These are phyloP conservation scores for Calonectria leucothoes DNA, from an alignment of 2,329 filamentous ascomycete species.

Conservation along the genomic window DNA sequence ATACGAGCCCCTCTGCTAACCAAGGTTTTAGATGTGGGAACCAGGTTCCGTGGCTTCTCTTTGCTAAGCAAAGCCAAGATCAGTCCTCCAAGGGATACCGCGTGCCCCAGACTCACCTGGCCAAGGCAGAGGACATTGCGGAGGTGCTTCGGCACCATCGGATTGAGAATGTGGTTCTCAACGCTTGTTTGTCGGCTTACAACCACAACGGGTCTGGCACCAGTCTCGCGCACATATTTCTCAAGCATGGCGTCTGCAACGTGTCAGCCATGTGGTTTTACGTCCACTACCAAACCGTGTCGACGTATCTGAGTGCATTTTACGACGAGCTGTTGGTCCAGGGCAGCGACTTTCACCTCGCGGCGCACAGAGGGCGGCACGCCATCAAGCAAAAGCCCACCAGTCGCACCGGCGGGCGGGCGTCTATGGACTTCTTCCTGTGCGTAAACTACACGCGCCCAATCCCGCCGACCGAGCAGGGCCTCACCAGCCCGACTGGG, in stretches of 20 bases:
- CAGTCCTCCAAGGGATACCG: slow-evolving; percentile 12
- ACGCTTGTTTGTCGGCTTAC: slow-evolving; percentile 21
- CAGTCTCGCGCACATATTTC: slow-evolving; percentile 15
- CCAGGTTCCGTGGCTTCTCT: slow-evolving; percentile 19
- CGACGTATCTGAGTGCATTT: slow-evolving; percentile 14
- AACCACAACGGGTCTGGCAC: slow-evolving; percentile 8
- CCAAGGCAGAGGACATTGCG: slow-evolving; percentile 14
- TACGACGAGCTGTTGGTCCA: slow-evolving; percentile 33
- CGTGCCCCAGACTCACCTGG: slow-evolving; percentile 17
- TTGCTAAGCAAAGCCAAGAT: slow-evolving; percentile 10
- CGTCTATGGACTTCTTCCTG: slow-evolving; percentile 44
- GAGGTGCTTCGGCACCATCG: slow-evolving; percentile 3
- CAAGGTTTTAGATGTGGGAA: not conserved
- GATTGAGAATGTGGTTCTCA: slow-evolving; percentile 22
- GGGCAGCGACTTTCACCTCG: slow-evolving; percentile 41
- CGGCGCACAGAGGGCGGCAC: slow-evolving; percentile 43
- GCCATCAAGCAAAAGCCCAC: slow-evolving; percentile 32
- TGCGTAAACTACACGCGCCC: slow-evolving; percentile 46
- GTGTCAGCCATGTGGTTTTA: slow-evolving; percentile 23
- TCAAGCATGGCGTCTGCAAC: slow-evolving; percentile 10
- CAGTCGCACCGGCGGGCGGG: not conserved
- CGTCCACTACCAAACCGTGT: slow-evolving; percentile 18
- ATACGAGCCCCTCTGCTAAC: not conserved
- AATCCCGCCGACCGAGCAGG: slow-evolving; percentile 14
- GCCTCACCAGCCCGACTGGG: not conserved